Conservation (phyloP, 331 rosid species). For the Malus hybrid region DNA sequence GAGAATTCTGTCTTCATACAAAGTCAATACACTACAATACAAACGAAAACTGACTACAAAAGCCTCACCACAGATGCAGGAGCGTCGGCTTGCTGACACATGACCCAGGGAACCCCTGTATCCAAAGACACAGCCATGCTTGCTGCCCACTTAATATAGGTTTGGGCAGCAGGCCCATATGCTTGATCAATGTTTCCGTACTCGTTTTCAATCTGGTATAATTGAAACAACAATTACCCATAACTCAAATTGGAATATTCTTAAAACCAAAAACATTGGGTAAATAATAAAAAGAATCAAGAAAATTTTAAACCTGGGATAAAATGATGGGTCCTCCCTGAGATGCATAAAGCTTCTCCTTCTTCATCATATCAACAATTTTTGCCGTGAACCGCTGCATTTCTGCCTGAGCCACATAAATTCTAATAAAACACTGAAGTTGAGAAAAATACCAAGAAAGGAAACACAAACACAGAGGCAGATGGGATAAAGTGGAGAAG, state of each 20-base stretch:
- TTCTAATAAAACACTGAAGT: background rate
- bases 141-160: conserved; percentile 88
- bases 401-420: conserved; percentile 51
- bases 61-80: conserved; percentile 85
- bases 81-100: conserved; percentile 93
- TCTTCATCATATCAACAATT: conserved; percentile 80
- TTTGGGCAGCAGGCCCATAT: conserved; percentile 63
- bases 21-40: too few relatives aligned
- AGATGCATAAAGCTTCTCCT: conserved; percentile 81
- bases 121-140: conserved; percentile 76
- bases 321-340: conserved; percentile 96
- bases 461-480: background rate
- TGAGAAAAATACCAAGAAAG: background rate
- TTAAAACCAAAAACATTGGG: background rate
- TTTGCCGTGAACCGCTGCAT: conserved; percentile 82
- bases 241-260: background rate
- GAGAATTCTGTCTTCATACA: background rate
- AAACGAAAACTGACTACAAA: conserved; percentile 2
- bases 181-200: conserved; percentile 54
- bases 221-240: background rate
- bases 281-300: background rate
- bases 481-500: background rate
- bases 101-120: conserved; percentile 99
- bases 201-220: conserved; percentile 80
- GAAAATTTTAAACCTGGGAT: conserved; percentile 61